These are phyloP conservation scores for Lactifluus hygrophoroides DNA, from an alignment of 768 basidiomycete genomes.

Conservation along the genomic window DNA sequence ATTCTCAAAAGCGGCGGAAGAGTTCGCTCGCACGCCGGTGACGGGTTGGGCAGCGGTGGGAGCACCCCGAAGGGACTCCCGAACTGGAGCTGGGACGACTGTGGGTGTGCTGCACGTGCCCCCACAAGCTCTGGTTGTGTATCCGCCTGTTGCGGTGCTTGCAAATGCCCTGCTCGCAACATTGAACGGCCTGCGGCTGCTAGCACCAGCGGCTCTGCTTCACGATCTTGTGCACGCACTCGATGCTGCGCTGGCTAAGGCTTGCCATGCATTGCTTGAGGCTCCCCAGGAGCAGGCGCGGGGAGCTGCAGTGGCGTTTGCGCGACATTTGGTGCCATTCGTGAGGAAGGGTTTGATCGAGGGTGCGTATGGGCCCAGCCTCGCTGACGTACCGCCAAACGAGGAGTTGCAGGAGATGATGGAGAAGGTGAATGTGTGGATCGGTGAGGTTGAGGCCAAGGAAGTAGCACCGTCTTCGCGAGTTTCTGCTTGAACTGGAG, in stretches of 20 bases:
- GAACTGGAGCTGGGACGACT: conserved; percentile 2
- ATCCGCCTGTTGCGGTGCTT: conserved; percentile 62
- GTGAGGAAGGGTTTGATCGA: conserved; percentile 58
- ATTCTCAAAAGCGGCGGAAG: conserved; percentile 33
- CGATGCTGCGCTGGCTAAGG: conserved; percentile 40
- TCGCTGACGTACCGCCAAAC: conserved; percentile 2
- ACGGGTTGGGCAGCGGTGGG: conserved; percentile 14
- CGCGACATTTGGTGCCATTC: conserved; percentile 60
- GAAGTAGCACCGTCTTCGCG: neutral
- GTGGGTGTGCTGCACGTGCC: conserved; percentile 45
- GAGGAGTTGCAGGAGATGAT: conserved; percentile 2
- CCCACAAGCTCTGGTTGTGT: conserved; percentile 61
- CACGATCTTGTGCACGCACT: conserved; percentile 41
- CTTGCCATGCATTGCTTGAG: conserved; percentile 39
- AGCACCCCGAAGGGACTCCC: conserved; percentile 18
- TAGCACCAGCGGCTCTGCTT: conserved; percentile 61
- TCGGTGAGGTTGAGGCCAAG: neutral
- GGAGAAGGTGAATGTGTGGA: conserved; percentile 7
- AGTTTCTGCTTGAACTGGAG: too few species aligned
- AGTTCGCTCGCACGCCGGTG: conserved; percentile 15
- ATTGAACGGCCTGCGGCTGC: conserved; percentile 73
- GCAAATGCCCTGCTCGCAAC: conserved; percentile 66
- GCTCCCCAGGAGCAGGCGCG: conserved; percentile 22
- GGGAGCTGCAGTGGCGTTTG: conserved; percentile 47
- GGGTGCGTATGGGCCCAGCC: conserved; percentile 54